phyloP scores from a whole-genome alignment of 2,329 filamentous ascomycete species.

The Pseudocercospora crystallina region DNA sequence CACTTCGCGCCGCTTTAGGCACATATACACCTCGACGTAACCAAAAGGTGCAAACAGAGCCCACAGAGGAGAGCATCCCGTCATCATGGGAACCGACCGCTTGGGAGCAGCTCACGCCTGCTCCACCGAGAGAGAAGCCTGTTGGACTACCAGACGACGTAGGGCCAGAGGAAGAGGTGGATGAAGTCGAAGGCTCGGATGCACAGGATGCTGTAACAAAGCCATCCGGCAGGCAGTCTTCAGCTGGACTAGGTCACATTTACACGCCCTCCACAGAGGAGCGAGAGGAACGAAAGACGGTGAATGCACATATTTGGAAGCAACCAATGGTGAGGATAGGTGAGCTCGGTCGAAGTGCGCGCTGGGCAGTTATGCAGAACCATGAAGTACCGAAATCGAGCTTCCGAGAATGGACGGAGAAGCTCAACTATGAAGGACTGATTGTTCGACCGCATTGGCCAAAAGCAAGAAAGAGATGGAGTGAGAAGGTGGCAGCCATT shows the following conservation, averaged over 20 bases:
- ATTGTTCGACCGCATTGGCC: constrained; percentile 1
- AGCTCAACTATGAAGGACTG: not conserved
- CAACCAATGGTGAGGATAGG: no score
- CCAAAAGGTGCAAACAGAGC: not conserved
- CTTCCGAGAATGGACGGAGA: not conserved
- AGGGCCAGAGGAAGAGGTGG: not conserved
- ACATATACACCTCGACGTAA: constrained; percentile 5
- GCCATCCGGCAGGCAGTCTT: not conserved
- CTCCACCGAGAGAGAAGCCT: not conserved
- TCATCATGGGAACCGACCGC: constrained; percentile 7
- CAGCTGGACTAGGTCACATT: not conserved
- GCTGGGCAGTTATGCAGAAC: no score
- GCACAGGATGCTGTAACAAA: not conserved
- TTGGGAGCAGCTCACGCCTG: not conserved
- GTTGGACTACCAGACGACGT: not conserved
- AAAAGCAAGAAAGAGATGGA: not conserved
- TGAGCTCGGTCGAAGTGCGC: no score
- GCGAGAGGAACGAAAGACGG: not conserved
- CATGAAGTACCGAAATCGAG: no score
- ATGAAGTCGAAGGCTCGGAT: not conserved
- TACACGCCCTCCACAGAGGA: not conserved
- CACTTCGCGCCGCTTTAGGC: constrained; percentile 24
- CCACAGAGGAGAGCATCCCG: constrained; percentile 1
- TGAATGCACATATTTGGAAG: no score
- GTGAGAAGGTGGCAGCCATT: not conserved